phyloP scores from a whole-genome alignment of 2,329 filamentous ascomycete species.

The Capronia americana region DNA sequence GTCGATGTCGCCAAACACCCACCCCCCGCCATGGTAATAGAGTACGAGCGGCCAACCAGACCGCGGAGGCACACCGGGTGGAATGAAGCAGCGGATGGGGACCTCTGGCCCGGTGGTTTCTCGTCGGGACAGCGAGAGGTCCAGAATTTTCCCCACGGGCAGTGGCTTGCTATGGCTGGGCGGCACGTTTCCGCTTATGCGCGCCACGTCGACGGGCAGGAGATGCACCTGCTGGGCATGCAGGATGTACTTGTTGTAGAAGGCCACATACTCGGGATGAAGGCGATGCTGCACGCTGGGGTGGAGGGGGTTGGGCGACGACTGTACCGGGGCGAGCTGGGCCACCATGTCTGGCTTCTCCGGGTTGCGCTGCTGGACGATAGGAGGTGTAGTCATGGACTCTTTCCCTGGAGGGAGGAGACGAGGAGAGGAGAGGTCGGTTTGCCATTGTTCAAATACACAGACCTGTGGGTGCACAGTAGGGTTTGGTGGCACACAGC shows the following conservation, averaged over 20 bases:
- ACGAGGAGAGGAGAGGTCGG: background rate
- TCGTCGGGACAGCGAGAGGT: constrained; percentile 52
- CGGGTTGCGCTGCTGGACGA: background rate
- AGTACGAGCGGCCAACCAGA: constrained; percentile 63
- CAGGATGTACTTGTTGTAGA: constrained; percentile 60
- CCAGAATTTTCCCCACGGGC: constrained; percentile 55
- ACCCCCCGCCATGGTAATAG: constrained; percentile 66
- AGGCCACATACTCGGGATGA: constrained; percentile 59
- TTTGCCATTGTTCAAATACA: constrained; percentile 19
- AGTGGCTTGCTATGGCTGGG: constrained; percentile 59
- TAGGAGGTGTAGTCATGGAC: constrained; percentile 13
- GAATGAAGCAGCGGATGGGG: constrained; percentile 59
- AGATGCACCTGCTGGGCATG: constrained; percentile 62
- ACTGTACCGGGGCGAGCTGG: constrained; percentile 23
- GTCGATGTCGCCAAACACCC: constrained; percentile 64
- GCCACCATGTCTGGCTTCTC: constrained; percentile 26
- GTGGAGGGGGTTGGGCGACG: constrained; percentile 57
- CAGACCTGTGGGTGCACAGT: background rate
- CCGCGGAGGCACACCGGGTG: constrained; percentile 46
- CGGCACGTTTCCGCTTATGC: constrained; percentile 59
- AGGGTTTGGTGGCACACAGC: constrained; percentile 5
- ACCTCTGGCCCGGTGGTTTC: constrained; percentile 58
- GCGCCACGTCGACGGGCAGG: constrained; percentile 60
- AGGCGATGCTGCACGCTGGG: constrained; percentile 54
- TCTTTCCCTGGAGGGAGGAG: constrained; percentile 9